These are phyloP conservation scores for Citrus cavaleriei DNA, from an alignment of 345 rosid species.

Conservation along the genomic window DNA sequence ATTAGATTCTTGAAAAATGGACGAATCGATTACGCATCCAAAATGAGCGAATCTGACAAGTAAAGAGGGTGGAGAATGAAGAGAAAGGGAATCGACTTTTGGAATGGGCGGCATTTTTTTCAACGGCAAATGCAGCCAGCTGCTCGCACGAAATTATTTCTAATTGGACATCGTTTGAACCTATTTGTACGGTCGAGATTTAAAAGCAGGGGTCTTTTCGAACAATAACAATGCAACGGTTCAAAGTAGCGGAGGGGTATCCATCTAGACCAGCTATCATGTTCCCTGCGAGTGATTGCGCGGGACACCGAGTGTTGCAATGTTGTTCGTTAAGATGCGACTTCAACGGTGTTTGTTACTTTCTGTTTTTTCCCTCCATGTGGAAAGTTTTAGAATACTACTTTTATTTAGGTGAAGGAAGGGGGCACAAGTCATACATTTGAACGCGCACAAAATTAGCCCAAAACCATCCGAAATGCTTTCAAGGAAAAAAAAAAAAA, in stretches of 20 bases:
- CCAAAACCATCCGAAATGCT: no score
- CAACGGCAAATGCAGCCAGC: background rate
- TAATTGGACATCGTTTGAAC: background rate
- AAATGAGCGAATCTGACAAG: background rate
- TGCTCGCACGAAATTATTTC: background rate
- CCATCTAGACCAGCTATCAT: no score
- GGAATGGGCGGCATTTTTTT: background rate
- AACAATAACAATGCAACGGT: background rate
- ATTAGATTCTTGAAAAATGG: background rate
- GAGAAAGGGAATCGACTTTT: background rate
- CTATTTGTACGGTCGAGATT: background rate
- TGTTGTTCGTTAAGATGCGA: background rate
- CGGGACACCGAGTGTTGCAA: background rate
- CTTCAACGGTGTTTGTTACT: background rate
- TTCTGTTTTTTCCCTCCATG: no score
- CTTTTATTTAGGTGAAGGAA: no score
- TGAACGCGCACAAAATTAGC: no score
- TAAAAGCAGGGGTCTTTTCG: background rate
- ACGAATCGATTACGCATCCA: background rate
- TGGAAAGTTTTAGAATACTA: no score
- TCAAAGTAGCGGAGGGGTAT: background rate
- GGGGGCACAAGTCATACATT: no score
- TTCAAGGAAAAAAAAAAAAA: no score
- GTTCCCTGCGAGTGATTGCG: background rate
- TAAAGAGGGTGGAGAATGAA: background rate